Evolutionary conservation across 2,329 filamentous ascomycete species (phyloP).

Genomic region (Fusarium sp.): DNA sequence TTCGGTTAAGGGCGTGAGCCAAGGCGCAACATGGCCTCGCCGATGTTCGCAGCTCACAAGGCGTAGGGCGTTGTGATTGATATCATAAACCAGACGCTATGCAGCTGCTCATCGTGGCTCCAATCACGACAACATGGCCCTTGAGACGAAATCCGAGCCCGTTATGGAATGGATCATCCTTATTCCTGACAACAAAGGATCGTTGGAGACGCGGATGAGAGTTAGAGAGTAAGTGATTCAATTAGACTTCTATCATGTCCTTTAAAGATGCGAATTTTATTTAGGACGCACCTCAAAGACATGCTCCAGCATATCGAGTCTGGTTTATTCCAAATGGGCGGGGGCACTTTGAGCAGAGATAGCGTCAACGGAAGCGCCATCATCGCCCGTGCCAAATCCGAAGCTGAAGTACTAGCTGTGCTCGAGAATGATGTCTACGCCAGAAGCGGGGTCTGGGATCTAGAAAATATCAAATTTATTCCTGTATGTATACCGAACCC

Average conservation of each 20-base stretch:
- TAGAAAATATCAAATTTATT: background rate
- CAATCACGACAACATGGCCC: background rate
- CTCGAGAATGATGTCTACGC: background rate
- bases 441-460: background rate
- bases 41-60: background rate
- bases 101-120: background rate
- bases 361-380: background rate
- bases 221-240: background rate
- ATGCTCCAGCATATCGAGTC: background rate
- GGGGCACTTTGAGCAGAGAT: background rate
- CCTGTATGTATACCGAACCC: background rate
- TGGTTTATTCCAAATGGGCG: conserved; percentile 1
- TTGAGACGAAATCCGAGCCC: background rate
- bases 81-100: background rate
- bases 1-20: background rate
- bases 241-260: too few species aligned
- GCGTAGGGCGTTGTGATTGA: background rate
- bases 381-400: background rate
- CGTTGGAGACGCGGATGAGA: background rate
- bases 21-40: rapidly evolving
- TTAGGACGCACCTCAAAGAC: background rate
- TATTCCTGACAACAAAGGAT: background rate
- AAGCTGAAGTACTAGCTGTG: background rate
- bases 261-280: background rate
- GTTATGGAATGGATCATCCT: background rate